phyloP scores from a whole-genome alignment of 129 eudicot genomes.

The Centaurea solstitialis region DNA sequence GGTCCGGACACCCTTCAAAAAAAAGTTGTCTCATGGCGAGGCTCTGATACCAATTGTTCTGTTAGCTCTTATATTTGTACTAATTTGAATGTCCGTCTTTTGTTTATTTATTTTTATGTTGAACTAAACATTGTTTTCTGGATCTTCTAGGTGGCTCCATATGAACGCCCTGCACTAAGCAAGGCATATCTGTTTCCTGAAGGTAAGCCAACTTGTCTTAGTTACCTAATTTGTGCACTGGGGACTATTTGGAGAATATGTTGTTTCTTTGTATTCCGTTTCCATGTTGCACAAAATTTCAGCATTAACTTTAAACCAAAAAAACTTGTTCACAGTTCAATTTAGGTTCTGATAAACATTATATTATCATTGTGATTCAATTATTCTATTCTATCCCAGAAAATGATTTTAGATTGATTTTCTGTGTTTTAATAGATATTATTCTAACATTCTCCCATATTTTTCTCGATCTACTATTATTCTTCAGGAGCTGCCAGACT shows the following conservation, averaged over 20 bases:
- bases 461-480: conserved; percentile 7
- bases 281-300: background rate
- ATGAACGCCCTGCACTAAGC: conserved; percentile 99
- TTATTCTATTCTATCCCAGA: background rate
- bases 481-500: conserved; percentile 88
- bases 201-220: conserved; percentile 45
- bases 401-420: background rate
- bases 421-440: background rate
- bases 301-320: background rate
- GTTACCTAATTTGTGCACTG: background rate
- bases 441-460: background rate
- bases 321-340: background rate
- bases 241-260: background rate
- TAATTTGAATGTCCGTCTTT: background rate
- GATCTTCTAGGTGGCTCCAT: conserved; percentile 89
- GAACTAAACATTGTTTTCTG: conserved; percentile 15
- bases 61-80: conserved; percentile 4
- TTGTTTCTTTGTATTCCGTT: background rate
- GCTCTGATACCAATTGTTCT: no score
- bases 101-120: background rate
- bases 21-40: no score
- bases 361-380: background rate
- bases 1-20: no score
- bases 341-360: background rate
- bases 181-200: conserved; percentile 94